Percentiles rank a stretch among this genome's conserved stretches.
Evolutionary conservation across 73 alveolate genomes (phyloP).

Genomic region (Paraurostyla sp.): DNA sequence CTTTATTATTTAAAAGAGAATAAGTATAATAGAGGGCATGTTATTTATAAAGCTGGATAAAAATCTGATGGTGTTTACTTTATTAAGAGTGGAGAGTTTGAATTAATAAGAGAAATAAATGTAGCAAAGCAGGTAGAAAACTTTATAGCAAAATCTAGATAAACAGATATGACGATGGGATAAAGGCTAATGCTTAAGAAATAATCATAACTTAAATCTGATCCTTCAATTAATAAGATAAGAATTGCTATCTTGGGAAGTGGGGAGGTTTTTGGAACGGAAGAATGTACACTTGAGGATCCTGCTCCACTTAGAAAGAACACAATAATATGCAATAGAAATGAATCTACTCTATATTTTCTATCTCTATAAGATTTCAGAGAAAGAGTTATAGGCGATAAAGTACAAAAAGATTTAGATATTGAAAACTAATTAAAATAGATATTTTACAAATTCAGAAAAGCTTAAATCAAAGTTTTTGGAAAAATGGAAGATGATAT

Average conservation of each 20-base stretch:
- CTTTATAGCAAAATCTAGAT: conserved; percentile 18
- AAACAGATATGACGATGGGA: conserved; percentile 51
- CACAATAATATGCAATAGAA: conserved; percentile 21
- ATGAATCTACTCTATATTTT: background rate
- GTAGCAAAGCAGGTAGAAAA: background rate
- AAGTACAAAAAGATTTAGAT: background rate
- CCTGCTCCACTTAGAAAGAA: background rate
- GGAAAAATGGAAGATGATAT: background rate
- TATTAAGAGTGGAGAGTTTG: conserved; percentile 62
- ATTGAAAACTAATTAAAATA: background rate
- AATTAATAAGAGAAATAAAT: conserved; percentile 26
- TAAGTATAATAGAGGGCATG: background rate
- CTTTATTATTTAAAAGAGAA: conserved; percentile 44
- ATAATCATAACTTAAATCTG: background rate
- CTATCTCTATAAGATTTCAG: conserved; percentile 12
- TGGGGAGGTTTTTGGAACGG: conserved; percentile 47
- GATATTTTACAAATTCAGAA: conserved; percentile 29
- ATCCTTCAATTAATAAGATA: background rate
- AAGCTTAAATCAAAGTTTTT: conserved; percentile 17
- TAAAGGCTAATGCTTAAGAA: conserved; percentile 5
- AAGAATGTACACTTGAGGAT: conserved; percentile 9
- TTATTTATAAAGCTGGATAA: conserved; percentile 41
- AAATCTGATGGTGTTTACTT: conserved; percentile 48
- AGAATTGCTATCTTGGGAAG: conserved; percentile 46
- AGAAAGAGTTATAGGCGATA: conserved; percentile 44